These are phyloP conservation scores for Linnemannia zychae DNA, from an alignment of 192 early-diverging fungal species.

Conservation along the genomic window DNA sequence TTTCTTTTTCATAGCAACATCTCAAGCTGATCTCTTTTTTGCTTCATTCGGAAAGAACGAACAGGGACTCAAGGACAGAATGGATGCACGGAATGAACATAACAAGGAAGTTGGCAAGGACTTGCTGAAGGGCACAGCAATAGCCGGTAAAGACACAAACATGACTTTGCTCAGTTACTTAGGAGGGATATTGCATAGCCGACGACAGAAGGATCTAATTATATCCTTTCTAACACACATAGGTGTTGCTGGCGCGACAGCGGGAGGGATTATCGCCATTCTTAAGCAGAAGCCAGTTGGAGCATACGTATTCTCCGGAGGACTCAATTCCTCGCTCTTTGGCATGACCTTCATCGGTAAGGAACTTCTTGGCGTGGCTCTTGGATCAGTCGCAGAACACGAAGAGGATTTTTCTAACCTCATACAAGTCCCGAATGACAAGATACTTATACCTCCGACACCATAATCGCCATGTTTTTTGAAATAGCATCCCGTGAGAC, in stretches of 20 bases:
- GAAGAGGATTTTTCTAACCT: not conserved
- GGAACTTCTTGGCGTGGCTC: not conserved
- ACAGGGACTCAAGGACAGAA: not conserved
- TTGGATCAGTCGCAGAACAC: not conserved
- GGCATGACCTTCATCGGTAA: slow-evolving; percentile 68
- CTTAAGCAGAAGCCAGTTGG: slow-evolving; percentile 60
- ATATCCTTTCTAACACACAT: not conserved
- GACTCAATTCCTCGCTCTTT: slow-evolving; percentile 64
- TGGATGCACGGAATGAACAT: slow-evolving; percentile 20
- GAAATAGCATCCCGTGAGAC: slow-evolving; percentile 67
- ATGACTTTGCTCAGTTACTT: not conserved
- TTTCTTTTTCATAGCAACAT: no score
- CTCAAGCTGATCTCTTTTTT: slow-evolving; percentile 9
- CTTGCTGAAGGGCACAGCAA: slow-evolving; percentile 37
- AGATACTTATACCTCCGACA: not conserved
- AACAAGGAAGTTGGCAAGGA: slow-evolving; percentile 46
- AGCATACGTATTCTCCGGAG: slow-evolving; percentile 57
- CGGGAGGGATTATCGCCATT: slow-evolving; percentile 59
- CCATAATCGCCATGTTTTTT: not conserved
- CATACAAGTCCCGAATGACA: no score
- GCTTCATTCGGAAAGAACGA: not conserved
- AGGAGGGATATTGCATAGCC: not conserved
- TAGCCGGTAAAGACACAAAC: slow-evolving; percentile 24
- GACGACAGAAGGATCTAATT: not conserved
- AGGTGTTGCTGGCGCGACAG: slow-evolving; percentile 59